Conservation (phyloP, 257 asterid species). For the Lavandula angustifolia region DNA sequence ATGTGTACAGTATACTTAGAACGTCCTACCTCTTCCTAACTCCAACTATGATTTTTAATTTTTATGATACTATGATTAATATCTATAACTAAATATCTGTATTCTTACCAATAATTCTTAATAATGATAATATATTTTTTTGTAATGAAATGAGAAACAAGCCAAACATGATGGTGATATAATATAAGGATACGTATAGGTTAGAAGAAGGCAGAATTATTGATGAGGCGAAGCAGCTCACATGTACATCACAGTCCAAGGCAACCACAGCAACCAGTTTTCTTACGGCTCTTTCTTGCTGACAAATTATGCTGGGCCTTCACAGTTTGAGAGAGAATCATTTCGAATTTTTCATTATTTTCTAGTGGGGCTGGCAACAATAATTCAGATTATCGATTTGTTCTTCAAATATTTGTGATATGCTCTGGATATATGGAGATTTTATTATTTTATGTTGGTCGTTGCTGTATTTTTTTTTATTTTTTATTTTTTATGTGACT, state of each 20-base stretch:
- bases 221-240: conserved; percentile 27
- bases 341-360: neutral
- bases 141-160: neutral
- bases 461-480: too few species aligned
- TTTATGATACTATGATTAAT: neutral
- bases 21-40: neutral
- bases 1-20: neutral
- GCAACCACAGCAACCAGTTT: neutral
- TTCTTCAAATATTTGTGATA: too few species aligned
- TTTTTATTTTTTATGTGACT: too few species aligned
- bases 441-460: too few species aligned
- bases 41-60: neutral
- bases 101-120: neutral
- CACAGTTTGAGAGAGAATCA: neutral
- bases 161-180: conserved; percentile 26
- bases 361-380: too few species aligned
- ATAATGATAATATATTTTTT: neutral
- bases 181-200: conserved; percentile 23
- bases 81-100: neutral
- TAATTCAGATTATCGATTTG: too few species aligned
- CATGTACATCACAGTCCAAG: conserved; percentile 19
- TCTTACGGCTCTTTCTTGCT: conserved; percentile 23
- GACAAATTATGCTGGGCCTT: conserved; percentile 31
- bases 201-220: conserved; percentile 8
- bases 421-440: too few species aligned